Evolutionary conservation across 768 basidiomycete species (phyloP).

Genomic region (Tricholoma terreum): DNA sequence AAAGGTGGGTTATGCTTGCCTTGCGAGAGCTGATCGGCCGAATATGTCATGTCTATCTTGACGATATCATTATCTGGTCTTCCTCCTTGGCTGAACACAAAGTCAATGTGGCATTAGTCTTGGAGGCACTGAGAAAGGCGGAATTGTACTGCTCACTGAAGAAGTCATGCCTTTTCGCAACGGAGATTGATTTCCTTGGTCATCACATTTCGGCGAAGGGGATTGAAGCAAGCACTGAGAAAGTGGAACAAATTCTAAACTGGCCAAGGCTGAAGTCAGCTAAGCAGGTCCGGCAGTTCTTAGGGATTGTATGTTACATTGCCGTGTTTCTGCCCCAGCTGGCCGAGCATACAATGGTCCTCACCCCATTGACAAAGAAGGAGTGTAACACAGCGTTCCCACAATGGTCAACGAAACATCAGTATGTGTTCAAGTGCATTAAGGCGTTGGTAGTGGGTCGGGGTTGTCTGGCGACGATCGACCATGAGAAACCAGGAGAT

Average conservation of each 20-base stretch:
- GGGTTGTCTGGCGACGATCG: too few species aligned
- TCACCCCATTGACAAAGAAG: conserved; percentile 10
- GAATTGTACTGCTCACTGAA: not conserved
- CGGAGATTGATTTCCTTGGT: conserved; percentile 11
- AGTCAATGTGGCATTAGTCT: conserved; percentile 13
- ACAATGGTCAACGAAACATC: too few species aligned
- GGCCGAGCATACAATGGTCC: conserved; percentile 15
- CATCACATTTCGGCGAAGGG: not conserved
- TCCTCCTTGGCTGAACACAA: conserved; percentile 30
- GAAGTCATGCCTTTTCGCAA: not conserved
- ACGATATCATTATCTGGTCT: conserved; percentile 46
- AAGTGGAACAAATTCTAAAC: conserved; percentile 19
- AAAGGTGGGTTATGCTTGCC: conserved; percentile 27
- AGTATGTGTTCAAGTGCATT: too few species aligned
- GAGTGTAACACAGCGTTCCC: conserved; percentile 4
- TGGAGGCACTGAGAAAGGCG: conserved; percentile 11
- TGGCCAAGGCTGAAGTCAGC: conserved; percentile 16
- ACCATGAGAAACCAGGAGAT: too few species aligned
- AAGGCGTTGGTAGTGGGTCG: too few species aligned
- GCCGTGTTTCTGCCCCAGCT: conserved; percentile 16
- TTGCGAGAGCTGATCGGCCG: conserved; percentile 31
- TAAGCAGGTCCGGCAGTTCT: conserved; percentile 10
- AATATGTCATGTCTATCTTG: conserved; percentile 42
- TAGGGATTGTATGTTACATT: conserved; percentile 17
- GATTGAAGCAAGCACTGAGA: not conserved